Conservation (phyloP, 345 rosid species). For the Excoecaria cochinchinensis region DNA sequence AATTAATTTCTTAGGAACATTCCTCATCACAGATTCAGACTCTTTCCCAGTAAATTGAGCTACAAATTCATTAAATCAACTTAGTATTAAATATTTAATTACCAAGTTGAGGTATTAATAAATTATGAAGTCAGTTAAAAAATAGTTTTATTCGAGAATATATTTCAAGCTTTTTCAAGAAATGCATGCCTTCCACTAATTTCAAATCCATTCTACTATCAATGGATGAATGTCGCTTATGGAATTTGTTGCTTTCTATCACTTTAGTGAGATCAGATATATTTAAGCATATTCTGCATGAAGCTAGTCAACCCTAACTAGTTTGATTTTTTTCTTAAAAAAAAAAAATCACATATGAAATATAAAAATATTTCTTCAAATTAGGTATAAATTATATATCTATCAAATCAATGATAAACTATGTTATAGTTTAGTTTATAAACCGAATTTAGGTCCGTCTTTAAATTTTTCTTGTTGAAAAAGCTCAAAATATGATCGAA, state of each 20-base stretch:
- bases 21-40: neutral
- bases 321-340: too few relatives aligned
- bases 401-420: too few relatives aligned
- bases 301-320: too few relatives aligned
- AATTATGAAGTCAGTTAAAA: neutral
- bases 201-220: neutral
- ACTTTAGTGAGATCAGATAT: neutral
- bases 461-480: too few relatives aligned
- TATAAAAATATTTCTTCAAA: too few relatives aligned
- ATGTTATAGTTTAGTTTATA: too few relatives aligned
- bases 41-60: neutral
- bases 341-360: too few relatives aligned
- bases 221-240: neutral
- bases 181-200: slow-evolving; percentile 4
- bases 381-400: too few relatives aligned
- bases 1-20: slow-evolving; percentile 10
- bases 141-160: neutral
- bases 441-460: too few relatives aligned
- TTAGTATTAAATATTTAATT: neutral
- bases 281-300: neutral
- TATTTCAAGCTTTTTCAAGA: neutral
- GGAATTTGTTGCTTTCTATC: slow-evolving; percentile 2
- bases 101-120: slow-evolving; percentile 2
- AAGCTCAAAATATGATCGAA: too few relatives aligned
- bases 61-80: neutral